Percentiles rank a stretch among this genome's conserved stretches.
These are phyloP conservation scores for Isoetes engelmannii DNA, from an alignment of 83 land plant species.

Conservation along the genomic window DNA sequence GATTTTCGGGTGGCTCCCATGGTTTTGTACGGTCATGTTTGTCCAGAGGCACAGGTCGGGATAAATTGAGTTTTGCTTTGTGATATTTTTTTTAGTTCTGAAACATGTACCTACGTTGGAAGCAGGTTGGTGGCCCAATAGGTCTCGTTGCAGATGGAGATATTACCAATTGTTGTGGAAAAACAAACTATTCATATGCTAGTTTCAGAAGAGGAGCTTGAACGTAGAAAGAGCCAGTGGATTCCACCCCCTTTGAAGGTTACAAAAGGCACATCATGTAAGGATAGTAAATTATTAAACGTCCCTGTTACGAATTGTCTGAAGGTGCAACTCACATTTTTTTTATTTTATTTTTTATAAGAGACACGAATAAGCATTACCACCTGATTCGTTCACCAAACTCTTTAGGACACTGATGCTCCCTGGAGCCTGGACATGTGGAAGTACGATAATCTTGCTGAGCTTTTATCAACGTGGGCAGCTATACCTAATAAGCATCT, in stretches of 20 bases:
- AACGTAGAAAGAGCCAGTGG: conserved; percentile 58
- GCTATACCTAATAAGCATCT: too few relatives aligned
- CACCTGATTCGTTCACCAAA: too few relatives aligned
- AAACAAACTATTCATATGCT: conserved; percentile 63
- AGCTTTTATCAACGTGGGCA: too few relatives aligned
- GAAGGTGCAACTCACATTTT: not conserved
- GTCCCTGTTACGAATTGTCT: too few relatives aligned
- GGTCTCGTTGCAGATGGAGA: conserved; percentile 76
- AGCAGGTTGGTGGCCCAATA: conserved; percentile 92
- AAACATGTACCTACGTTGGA: not conserved
- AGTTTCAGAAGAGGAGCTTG: conserved; percentile 54
- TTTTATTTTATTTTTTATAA: too few relatives aligned
- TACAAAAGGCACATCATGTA: conserved; percentile 61
- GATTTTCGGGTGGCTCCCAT: conserved; percentile 99
- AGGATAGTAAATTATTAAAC: conserved; percentile 39
- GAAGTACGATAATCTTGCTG: too few relatives aligned
- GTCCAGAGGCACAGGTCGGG: conserved; percentile 92
- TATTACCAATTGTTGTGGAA: conserved; percentile 60
- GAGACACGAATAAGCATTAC: too few relatives aligned
- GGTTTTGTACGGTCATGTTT: conserved; percentile 94
- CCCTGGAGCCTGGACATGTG: too few relatives aligned
- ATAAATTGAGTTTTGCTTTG: not conserved
- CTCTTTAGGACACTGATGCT: too few relatives aligned
- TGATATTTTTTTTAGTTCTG: not conserved
- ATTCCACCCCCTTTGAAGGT: conserved; percentile 68